Evolutionary conservation across 306 rosid genomes (phyloP).

Genomic region (Acacia acuminata): DNA sequence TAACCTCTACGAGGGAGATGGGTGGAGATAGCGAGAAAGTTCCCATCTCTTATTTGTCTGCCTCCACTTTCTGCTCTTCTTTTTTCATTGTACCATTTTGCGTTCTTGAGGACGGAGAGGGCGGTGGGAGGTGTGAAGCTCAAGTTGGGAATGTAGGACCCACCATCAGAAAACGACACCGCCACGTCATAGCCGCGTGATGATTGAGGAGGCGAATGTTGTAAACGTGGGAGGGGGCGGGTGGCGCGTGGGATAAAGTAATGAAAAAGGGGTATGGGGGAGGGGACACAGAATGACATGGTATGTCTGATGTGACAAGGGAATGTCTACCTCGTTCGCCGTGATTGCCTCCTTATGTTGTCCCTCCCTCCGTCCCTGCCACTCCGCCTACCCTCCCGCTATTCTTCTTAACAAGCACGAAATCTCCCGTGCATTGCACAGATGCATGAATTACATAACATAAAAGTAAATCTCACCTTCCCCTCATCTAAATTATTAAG

Average conservation of each 20-base stretch:
- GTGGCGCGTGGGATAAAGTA: not conserved
- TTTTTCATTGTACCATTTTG: not conserved
- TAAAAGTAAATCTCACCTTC: no score
- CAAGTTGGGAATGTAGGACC: not conserved
- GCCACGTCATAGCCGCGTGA: constrained; percentile 4
- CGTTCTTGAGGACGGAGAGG: not conserved
- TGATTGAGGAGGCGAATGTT: not conserved
- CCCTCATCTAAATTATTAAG: no score
- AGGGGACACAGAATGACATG: constrained; percentile 12
- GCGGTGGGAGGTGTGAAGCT: not conserved
- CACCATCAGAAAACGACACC: not conserved
- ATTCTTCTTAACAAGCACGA: no score
- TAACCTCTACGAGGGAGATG: not conserved
- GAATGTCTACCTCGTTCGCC: not conserved
- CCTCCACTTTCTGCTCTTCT: not conserved
- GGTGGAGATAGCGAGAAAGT: not conserved
- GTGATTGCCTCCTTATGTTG: not conserved
- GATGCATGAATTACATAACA: no score
- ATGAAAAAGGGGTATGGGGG: not conserved
- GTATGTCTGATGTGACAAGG: not conserved
- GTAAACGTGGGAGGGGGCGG: not conserved
- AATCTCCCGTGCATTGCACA: no score
- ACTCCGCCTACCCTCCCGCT: not conserved
- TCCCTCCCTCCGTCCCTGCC: not conserved
- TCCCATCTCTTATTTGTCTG: not conserved